Percentiles rank a stretch among this genome's conserved stretches.
phyloP scores from a whole-genome alignment of 352 stramenopile species.

The Globisporangium nagaii region DNA sequence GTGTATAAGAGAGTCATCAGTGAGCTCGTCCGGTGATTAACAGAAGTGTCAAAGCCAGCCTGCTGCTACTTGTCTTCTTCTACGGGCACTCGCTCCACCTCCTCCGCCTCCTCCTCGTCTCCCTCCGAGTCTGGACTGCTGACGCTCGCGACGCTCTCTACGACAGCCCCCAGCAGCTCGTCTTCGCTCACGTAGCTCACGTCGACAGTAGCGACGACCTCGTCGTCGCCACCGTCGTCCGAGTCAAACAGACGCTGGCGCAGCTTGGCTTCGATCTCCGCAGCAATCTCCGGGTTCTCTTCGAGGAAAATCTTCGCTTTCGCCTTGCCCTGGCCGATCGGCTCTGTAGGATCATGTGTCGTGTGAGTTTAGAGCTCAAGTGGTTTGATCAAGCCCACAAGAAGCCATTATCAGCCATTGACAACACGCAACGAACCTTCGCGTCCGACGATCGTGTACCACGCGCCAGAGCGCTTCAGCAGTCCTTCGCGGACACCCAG shows the following conservation, averaged over 20 bases:
- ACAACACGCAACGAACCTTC: constrained; percentile 32
- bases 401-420: too few species aligned
- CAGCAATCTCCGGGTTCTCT: constrained; percentile 64
- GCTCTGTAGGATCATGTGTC: constrained; percentile 51
- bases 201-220: constrained; percentile 3
- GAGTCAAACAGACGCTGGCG: constrained; percentile 56
- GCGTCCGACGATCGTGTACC: constrained; percentile 60
- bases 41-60: neutral
- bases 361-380: too few species aligned
- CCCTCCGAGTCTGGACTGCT: neutral
- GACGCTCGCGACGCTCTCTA: neutral
- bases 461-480: constrained; percentile 75
- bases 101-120: neutral
- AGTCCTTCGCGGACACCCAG: constrained; percentile 68
- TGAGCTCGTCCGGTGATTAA: neutral
- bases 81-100: neutral
- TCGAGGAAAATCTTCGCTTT: constrained; percentile 82
- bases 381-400: too few species aligned
- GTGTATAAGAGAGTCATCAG: neutral
- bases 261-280: constrained; percentile 66
- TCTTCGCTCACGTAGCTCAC: neutral
- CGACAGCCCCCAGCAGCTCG: neutral
- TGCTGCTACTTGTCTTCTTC: constrained; percentile 7
- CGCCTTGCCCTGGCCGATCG: constrained; percentile 76
- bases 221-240: constrained; percentile 8